A percentile compares a stretch with the other conserved stretches of the same genome.
Conservation (phyloP, 352 stramenopile genomes). For the Labyrinthula sp. region DNA sequence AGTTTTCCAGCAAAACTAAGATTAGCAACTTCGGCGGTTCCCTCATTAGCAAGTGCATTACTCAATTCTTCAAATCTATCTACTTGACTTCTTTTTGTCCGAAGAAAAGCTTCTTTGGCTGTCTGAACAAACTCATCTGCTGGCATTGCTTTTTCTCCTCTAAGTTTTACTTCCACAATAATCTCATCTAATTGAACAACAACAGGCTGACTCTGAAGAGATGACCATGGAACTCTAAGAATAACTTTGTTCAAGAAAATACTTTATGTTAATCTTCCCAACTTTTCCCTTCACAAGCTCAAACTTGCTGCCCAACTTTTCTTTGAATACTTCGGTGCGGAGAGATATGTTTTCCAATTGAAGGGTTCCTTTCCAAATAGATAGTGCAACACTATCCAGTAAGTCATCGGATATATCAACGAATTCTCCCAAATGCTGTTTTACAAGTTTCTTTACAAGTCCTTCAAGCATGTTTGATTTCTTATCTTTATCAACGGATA, state of each 20-base stretch:
- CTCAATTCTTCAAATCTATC: constrained; percentile 1
- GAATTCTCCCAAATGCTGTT: too few relatives aligned
- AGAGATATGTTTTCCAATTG: too few relatives aligned
- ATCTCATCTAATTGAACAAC: constrained; percentile 20
- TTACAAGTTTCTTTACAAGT: too few relatives aligned
- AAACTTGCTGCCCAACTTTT: too few relatives aligned
- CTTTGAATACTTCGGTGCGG: too few relatives aligned
- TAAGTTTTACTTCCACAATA: constrained; percentile 1
- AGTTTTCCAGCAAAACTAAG: constrained; percentile 13
- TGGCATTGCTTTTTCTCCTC: not conserved
- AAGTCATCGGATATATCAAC: too few relatives aligned
- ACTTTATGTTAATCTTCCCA: too few relatives aligned
- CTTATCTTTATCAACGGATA: too few relatives aligned
- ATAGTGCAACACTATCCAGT: too few relatives aligned
- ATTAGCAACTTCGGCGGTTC: not conserved
- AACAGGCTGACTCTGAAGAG: constrained; percentile 27
- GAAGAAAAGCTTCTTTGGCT: not conserved
- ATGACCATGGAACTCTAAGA: constrained; percentile 25
- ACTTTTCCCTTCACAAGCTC: too few relatives aligned
- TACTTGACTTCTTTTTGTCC: not conserved
- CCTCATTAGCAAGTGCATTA: not conserved
- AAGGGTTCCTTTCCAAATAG: too few relatives aligned
- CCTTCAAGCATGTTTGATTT: too few relatives aligned
- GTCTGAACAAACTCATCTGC: not conserved
- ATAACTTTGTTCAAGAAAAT: constrained; percentile 17